Conservation (phyloP, 1,284 basidiomycete species). For the Ustilago esculenta region DNA sequence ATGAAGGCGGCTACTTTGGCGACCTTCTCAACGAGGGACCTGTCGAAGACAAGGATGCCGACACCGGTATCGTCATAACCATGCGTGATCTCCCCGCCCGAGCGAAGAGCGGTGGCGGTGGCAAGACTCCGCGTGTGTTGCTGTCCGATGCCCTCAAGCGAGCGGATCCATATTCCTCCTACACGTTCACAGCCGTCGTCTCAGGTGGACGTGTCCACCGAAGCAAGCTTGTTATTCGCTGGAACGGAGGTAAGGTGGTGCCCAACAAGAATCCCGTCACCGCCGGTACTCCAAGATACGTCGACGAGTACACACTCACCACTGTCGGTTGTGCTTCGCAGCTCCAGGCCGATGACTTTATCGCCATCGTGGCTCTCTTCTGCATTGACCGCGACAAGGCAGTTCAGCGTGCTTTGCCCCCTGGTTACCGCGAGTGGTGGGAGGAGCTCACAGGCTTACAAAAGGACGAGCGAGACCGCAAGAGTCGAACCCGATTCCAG, state of each 20-base stretch:
- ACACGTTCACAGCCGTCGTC: slow-evolving; percentile 71
- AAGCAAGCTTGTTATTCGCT: slow-evolving; percentile 57
- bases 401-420: slow-evolving; percentile 73
- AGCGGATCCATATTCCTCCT: slow-evolving; percentile 77
- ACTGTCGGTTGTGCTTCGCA: slow-evolving; percentile 82
- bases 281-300: slow-evolving; percentile 64
- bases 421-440: slow-evolving; percentile 88
- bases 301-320: slow-evolving; percentile 82
- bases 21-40: slow-evolving; percentile 79
- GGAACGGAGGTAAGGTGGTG: slow-evolving; percentile 58
- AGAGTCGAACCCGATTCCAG: slow-evolving; percentile 72
- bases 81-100: slow-evolving; percentile 50
- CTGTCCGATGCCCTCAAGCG: slow-evolving; percentile 65
- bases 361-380: slow-evolving; percentile 83
- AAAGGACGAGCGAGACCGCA: slow-evolving; percentile 74
- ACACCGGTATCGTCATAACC: slow-evolving; percentile 35
- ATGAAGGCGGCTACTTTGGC: slow-evolving; percentile 76
- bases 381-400: slow-evolving; percentile 69
- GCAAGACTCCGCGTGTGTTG: slow-evolving; percentile 58
- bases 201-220: slow-evolving; percentile 51
- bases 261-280: slow-evolving; percentile 69
- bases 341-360: slow-evolving; percentile 87
- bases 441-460: slow-evolving; percentile 81
- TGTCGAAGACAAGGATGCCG: slow-evolving; percentile 75
- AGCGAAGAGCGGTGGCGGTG: slow-evolving; percentile 52